Evolutionary conservation across 2,329 filamentous ascomycete genomes (phyloP), one percentile per base, ranked within the genome.

Genomic region (Tolypocladium inflatum): DNA sequence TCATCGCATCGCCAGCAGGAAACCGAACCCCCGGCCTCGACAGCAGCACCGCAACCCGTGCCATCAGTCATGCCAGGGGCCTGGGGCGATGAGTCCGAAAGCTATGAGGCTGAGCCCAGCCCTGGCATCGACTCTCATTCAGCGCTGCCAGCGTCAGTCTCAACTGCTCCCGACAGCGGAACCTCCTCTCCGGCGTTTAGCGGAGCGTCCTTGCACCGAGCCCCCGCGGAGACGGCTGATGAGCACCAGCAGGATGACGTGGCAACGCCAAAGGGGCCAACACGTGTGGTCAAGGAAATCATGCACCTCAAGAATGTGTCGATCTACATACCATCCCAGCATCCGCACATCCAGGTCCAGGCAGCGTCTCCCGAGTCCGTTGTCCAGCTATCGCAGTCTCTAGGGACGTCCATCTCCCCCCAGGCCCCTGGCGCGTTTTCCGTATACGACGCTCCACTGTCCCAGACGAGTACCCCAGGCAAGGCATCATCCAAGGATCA

Each of bases 371-470:
- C 67, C 0, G 68, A 70, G 33, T 67, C 70, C 0, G 59, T 66
- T 3, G 59, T 65, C 10, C 63, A 68, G 30, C 62, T 71, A 8
- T 64, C 66, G 9, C 65, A 70, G 38, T 68, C 70, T 17, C 60
- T 78, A 42, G 66, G 66, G 0, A 70, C 65, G 42, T 80, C 78
- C 2, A 61, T 74, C 13, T 75, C 75, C n/a, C 77, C 78, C 0
- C 76, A 84, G 64, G 67, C 86, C 3, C 84, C 84, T 1, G 85
- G 84, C 0, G 78, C 84, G 2, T 87, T 87, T 66, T 87, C 84
- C 0, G 71, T 82, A 2, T 30, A 50, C 41, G 21, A 21, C 54
- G 57, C 58, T 17, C 30, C 48, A 7, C 19, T 30, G 33, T 37
- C 48, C 19, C 8, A 30, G 11, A 19, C 30, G 19, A 52, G 4